Conservation (phyloP, 2,329 filamentous ascomycete species). For the Fusarium newnesense region DNA sequence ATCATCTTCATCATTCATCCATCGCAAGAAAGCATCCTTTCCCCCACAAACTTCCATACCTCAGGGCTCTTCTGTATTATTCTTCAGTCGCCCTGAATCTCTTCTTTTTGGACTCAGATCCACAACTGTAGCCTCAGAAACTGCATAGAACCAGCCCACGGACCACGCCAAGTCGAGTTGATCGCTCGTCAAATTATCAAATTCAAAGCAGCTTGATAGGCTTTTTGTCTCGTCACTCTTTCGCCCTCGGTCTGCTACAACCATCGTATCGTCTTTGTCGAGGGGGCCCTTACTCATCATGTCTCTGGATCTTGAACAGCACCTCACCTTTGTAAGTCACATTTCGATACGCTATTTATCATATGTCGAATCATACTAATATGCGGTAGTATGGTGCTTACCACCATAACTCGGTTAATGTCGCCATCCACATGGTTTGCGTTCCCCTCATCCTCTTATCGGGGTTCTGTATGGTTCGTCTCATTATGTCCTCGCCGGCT, state of each 20-base stretch:
- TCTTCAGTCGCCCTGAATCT: not conserved
- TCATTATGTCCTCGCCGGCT: constrained; percentile 4
- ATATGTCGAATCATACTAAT: constrained; percentile 23
- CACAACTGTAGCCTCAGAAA: constrained; percentile 26
- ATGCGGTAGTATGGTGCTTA: constrained; percentile 79
- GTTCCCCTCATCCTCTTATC: constrained; percentile 81
- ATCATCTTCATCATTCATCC: constrained; percentile 32
- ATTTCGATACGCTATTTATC: not conserved
- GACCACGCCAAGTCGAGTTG: constrained; percentile 17
- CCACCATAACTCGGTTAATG: constrained; percentile 81
- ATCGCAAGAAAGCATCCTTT: constrained; percentile 7
- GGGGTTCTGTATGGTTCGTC: constrained; percentile 75
- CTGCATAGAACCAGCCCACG: constrained; percentile 16
- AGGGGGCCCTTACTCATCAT: constrained; percentile 51
- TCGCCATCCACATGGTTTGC: constrained; percentile 82
- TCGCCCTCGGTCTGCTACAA: not conserved
- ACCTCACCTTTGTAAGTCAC: constrained; percentile 79
- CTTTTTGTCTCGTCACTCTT: constrained; percentile 17
- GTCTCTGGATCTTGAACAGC: constrained; percentile 82
- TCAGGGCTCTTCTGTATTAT: constrained; percentile 6
- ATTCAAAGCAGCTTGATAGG: constrained; percentile 17
- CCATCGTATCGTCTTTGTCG: constrained; percentile 16
- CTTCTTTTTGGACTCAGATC: constrained; percentile 14
- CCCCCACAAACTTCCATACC: not conserved
- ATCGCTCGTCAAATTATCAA: constrained; percentile 10